phyloP scores from a whole-genome alignment of 2,329 filamentous ascomycete species.

The Paraphoma sp. region DNA sequence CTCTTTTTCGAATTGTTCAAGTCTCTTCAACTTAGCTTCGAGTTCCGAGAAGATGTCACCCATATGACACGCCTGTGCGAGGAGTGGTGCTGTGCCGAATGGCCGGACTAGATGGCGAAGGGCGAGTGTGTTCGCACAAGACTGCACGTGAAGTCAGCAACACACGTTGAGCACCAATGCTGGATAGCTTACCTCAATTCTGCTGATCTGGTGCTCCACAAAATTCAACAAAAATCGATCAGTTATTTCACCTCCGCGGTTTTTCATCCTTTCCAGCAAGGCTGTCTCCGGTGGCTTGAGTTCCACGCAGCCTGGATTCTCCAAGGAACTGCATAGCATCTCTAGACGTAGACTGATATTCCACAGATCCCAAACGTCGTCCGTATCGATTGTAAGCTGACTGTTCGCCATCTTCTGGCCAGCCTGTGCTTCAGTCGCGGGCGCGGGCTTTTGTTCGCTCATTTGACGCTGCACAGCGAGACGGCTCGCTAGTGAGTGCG shows the following conservation, averaged over 20 bases:
- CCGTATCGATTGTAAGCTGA: conserved; percentile 78
- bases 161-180: background rate
- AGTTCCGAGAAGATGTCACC: conserved; percentile 70
- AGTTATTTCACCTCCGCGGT: conserved; percentile 80
- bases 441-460: conserved; percentile 47
- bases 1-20: conserved; percentile 54
- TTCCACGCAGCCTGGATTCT: conserved; percentile 67
- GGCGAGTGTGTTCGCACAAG: conserved; percentile 78
- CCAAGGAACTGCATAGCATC: conserved; percentile 90
- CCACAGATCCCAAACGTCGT: conserved; percentile 89
- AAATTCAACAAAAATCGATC: conserved; percentile 89
- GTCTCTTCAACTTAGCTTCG: conserved; percentile 66
- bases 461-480: conserved; percentile 71
- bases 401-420: conserved; percentile 69
- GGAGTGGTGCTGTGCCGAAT: conserved; percentile 66
- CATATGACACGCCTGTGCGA: conserved; percentile 81
- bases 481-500: conserved; percentile 83
- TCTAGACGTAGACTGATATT: conserved; percentile 86
- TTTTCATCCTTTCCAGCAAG: conserved; percentile 76
- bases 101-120: conserved; percentile 81
- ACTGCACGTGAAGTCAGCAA: conserved; percentile 59
- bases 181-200: conserved; percentile 79
- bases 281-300: conserved; percentile 83
- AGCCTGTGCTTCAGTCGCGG: conserved; percentile 54
- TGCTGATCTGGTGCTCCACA: conserved; percentile 91